Evolutionary conservation across 2,329 filamentous ascomycete species (phyloP), one percentile per base, ranked within the genome.

Genomic region (Xylariaceae sp.): DNA sequence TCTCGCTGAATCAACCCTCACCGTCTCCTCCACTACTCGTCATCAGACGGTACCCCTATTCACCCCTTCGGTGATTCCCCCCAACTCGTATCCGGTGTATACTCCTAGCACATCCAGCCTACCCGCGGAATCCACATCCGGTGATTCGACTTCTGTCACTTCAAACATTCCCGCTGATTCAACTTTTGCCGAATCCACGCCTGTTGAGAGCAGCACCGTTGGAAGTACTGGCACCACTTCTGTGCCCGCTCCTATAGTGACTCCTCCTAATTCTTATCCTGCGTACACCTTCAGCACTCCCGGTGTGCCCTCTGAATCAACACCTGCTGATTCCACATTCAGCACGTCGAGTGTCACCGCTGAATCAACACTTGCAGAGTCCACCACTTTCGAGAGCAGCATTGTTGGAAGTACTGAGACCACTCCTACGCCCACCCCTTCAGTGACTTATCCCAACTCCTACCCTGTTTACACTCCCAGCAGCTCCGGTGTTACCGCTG

Each of bases 51-150:
- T 8, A 17, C 45, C 15, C n/a, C n/a, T 18, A 17, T 48, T 17
- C 45, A 48, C 13, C n/a, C 45, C 45, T 17, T 8, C 45, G 6
- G 45, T 48, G n/a, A 49, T 7, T 17, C 15, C 45, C 1, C 44
- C n/a, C 45, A 18, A 15, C 45, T 53, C 57, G 44, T 51, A 42
- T 34, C 42, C 55, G 30, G 56, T 45, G 47, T 55, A 51, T 54
- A 57, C 42, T 34, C 49, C 52, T 58, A 56, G 39, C 56, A 51
- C 39, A 42, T 47, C 62, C 44, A 63, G 62, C 53, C 59, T 58
- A 3, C 53, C 63, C 64, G 42, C 35, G 62, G 35, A 50, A 17
- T n/a, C n/a, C 37, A 42, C 37, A 9, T 8, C 37, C 58, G 48
- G 48, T 47, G 23, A 30, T 30, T 30, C 23, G 23, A 30, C 23